Evolutionary conservation across 2,329 filamentous ascomycete species (phyloP).

Genomic region (Grosmannia penicillata): DNA sequence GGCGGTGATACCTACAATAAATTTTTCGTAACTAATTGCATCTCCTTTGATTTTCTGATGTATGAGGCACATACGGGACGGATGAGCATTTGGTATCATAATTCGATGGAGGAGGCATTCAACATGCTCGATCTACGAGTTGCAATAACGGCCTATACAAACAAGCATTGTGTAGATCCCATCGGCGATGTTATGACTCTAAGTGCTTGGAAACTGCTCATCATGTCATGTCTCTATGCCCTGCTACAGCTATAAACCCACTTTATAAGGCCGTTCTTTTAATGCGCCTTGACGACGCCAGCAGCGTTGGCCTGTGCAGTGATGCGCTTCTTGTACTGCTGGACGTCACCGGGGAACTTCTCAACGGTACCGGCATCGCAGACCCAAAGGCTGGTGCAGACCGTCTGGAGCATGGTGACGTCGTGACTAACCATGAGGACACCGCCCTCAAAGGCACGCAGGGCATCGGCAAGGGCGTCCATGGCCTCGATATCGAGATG

Average conservation of each 20-base stretch:
- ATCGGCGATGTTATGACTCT: too few relatives aligned
- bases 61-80: too few relatives aligned
- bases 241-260: too few relatives aligned
- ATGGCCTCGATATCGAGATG: constrained; percentile 98
- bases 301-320: constrained; percentile 73
- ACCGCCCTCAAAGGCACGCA: constrained; percentile 80
- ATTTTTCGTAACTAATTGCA: too few relatives aligned
- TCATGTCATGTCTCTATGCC: too few relatives aligned
- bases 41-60: too few relatives aligned
- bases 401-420: constrained; percentile 94
- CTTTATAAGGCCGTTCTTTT: neutral
- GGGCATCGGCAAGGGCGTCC: constrained; percentile 79
- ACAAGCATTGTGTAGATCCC: too few relatives aligned
- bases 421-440: constrained; percentile 99
- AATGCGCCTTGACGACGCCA: constrained; percentile 65
- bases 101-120: too few relatives aligned
- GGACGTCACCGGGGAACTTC: constrained; percentile 90
- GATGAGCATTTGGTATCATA: too few relatives aligned
- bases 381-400: constrained; percentile 91
- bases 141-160: too few relatives aligned
- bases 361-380: constrained; percentile 89
- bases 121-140: too few relatives aligned
- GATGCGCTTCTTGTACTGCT: constrained; percentile 96
- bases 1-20: too few relatives aligned
- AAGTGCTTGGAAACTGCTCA: neutral